Base-by-base conservation (phyloP, 31 red algal genomes). In the Pterothamnion heteromorphum region DNA sequence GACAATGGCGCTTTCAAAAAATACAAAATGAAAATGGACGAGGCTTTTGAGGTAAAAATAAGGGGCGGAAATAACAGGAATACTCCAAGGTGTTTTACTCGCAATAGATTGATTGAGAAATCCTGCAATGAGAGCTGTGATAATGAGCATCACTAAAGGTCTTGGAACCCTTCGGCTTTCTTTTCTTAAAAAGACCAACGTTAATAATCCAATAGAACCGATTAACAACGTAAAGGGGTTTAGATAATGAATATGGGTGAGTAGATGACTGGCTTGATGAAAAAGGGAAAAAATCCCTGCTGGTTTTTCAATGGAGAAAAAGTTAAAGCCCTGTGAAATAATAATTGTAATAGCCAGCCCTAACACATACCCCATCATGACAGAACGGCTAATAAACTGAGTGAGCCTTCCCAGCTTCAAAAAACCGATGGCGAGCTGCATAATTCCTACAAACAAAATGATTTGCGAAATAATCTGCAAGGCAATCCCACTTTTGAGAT, bases 331-430 rank as follows among this genome's bases (percentile, higher is more conserved):
- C 71, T 93, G 91, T 26, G 36, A 43, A 26, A 35, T 27, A 27
- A 86, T 24, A 37, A 88, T 93, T 22, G 87, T 35, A 23, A 85
- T 44, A 9, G 91, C 91, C 14, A 93, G 80, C 24, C 37, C 91
- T 32, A 43, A n/a, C 36, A 93, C 85, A 84, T 87, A 93, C 9
- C 91, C 91, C 37, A 93, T 44, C 80, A 93, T 88, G 34, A 86
- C 84, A 14, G 91, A 36, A 33, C 84, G 84, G 24, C 80, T 43
- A 37, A 93, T 58, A 31, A 93, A 86, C 31, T 81, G 91, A n/a
- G 87, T 88, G 84, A 93, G 84, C 82, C 87, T 58, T 32, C 91
- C 91, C 5, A 93, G 21, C 23, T 81, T 38, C 43, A 89, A 58
- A 41, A 43, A 90, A 58, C 91, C 91, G 36, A 93, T 43, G 80